Conservation (phyloP, 148 eudicot genomes). For the Hydrangea macrophylla region DNA sequence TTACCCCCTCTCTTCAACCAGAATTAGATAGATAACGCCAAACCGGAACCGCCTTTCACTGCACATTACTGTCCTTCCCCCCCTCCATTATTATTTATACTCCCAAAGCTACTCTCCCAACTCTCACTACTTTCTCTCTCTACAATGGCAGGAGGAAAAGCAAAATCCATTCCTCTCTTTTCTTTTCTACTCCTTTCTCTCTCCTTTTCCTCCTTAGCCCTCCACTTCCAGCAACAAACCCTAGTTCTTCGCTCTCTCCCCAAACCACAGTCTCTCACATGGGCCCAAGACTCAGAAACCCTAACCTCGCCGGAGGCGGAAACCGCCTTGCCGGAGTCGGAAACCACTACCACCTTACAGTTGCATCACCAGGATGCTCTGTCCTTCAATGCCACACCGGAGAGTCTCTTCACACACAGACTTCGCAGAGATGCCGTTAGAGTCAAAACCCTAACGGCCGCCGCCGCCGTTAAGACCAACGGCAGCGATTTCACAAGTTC, state of each 20-base stretch:
- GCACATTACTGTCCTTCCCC: not conserved
- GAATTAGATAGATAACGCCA: slow-evolving; percentile 8
- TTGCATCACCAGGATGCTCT: slow-evolving; percentile 63
- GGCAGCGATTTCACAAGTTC: slow-evolving; percentile 67
- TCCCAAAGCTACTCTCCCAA: slow-evolving; percentile 17
- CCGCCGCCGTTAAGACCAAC: slow-evolving; percentile 9
- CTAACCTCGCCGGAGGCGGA: not conserved
- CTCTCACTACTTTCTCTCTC: slow-evolving; percentile 2
- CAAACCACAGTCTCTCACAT: slow-evolving; percentile 18
- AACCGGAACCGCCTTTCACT: slow-evolving; percentile 11
- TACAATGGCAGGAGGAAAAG: slow-evolving; percentile 19
- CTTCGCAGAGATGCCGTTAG: slow-evolving; percentile 60
- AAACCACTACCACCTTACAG: slow-evolving; percentile 23
- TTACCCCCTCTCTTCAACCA: not conserved
- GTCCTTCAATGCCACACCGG: slow-evolving; percentile 32
- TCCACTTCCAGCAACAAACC: slow-evolving; percentile 35
- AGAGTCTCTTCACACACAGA: slow-evolving; percentile 45
- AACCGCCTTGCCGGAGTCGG: not conserved
- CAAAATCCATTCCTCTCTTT: not conserved
- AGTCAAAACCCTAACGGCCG: slow-evolving; percentile 28
- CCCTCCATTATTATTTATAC: slow-evolving; percentile 21
- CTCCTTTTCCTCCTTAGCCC: slow-evolving; percentile 17
- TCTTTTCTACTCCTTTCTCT: slow-evolving; percentile 18
- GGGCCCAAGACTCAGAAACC: not conserved
- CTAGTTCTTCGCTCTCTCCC: slow-evolving; percentile 51